Conservation (phyloP, 768 basidiomycete species). For the Hericium coralloides region DNA sequence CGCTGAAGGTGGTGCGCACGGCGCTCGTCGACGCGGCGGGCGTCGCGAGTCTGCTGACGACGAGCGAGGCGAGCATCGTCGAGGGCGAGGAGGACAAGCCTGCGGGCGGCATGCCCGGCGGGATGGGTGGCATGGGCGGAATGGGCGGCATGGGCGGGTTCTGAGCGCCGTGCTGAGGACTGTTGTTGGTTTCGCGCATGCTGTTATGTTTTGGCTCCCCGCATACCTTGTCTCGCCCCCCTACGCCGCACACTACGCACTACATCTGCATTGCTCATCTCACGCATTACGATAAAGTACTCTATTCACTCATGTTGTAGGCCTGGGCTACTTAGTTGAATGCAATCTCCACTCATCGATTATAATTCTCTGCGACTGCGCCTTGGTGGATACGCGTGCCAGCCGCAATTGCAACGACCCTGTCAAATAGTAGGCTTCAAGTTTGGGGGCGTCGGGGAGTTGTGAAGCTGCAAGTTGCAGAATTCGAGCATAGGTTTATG, state of each 20-base stretch:
- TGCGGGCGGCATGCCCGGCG: conserved; percentile 27
- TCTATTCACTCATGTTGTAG: background rate
- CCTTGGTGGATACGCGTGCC: too few relatives aligned
- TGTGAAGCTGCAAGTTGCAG: too few relatives aligned
- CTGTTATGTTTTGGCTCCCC: background rate
- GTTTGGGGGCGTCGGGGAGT: too few relatives aligned
- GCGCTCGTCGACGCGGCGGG: conserved; percentile 88
- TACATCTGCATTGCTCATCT: background rate
- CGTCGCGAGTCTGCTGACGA: conserved; percentile 90
- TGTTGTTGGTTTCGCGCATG: background rate
- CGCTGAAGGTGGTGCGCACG: conserved; percentile 90
- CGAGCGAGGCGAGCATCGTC: conserved; percentile 87
- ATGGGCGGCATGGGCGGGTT: conserved; percentile 32
- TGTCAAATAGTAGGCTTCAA: too few relatives aligned
- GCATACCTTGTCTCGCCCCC: background rate
- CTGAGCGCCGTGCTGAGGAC: background rate
- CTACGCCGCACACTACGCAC: background rate
- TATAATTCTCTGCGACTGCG: too few relatives aligned
- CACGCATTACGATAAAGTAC: background rate
- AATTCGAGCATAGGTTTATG: too few relatives aligned
- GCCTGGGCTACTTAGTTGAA: background rate
- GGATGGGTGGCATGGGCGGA: conserved; percentile 50
- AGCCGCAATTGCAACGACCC: too few relatives aligned
- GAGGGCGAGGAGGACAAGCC: conserved; percentile 80
- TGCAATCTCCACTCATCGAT: background rate